Conservation (phyloP, 768 basidiomycete species). For the Leucocoprinus leucothites region DNA sequence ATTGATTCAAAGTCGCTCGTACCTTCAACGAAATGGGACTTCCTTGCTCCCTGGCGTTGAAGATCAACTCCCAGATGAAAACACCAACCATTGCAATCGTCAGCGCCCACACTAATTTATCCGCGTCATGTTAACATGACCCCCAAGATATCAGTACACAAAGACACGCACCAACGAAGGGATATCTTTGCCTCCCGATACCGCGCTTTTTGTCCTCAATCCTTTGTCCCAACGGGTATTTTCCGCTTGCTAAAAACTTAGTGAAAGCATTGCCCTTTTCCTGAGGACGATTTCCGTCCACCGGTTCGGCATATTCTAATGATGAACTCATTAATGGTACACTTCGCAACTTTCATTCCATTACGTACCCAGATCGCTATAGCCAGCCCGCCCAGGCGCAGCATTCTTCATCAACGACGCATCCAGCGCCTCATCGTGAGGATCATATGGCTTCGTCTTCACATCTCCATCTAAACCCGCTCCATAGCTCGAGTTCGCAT, state of each 20-base stretch:
- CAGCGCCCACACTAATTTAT: constrained; percentile 53
- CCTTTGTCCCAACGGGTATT: constrained; percentile 69
- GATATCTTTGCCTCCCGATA: constrained; percentile 77
- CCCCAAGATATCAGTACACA: not conserved
- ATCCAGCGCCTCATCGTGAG: constrained; percentile 27
- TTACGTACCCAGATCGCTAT: constrained; percentile 53
- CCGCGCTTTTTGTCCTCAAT: constrained; percentile 89
- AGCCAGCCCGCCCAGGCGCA: constrained; percentile 36
- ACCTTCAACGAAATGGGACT: constrained; percentile 85
- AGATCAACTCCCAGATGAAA: constrained; percentile 83
- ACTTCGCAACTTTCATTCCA: not conserved
- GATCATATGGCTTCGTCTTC: constrained; percentile 12
- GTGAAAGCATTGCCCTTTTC: constrained; percentile 41
- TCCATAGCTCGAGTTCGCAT: constrained; percentile 1
- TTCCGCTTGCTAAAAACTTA: constrained; percentile 42
- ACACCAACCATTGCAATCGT: constrained; percentile 67
- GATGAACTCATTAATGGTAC: not conserved
- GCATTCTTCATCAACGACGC: constrained; percentile 46
- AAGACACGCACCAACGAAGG: constrained; percentile 59
- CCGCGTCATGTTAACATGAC: constrained; percentile 13
- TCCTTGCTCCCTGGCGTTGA: constrained; percentile 74
- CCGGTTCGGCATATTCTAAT: constrained; percentile 66
- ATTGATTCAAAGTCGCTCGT: constrained; percentile 9
- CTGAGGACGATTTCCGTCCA: constrained; percentile 19
- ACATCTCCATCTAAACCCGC: not conserved